Base-by-base conservation (phyloP, 2,329 filamentous ascomycete genomes). In the Ilyonectria destructans region DNA sequence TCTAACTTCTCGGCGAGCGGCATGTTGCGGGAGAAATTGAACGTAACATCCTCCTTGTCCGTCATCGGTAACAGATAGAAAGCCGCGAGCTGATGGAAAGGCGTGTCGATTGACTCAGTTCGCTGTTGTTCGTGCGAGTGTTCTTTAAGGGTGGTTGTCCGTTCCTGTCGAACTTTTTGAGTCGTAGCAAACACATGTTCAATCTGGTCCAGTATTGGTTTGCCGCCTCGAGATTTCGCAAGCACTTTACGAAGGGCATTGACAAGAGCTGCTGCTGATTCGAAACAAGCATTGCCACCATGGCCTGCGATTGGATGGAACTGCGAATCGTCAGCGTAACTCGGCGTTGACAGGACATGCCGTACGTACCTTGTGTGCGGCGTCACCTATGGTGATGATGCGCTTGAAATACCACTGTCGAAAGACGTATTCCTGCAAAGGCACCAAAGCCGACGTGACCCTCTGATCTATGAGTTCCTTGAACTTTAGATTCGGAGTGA, bases 361-460 rank as follows among this genome's bases (percentile, higher is more conserved):
- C 5, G 5, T 26, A 5, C 7, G 12, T 21, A 54, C 80, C 75
- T 84, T 85, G 69, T 85, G 26, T 26, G 26, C 26, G 26, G 26
- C 26, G 67, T 85, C 83, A 0, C 82, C 83, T 19, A 84, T 78
- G 0, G 80, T 75, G 3, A 84, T 74, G 7, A 83, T 79, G 7
- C 83, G 72, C 19, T 79, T 77, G 51, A 78, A 82, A 55, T 81
- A 77, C 79, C 82, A 84, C 45, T 77, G 74, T 12, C 78, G 67
- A n/a, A 82, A 77, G 1, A 82, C 75, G 26, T 80, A 80, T 67
- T 84, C 81, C 58, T 52, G 79, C 2, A 82, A 58, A 0, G 80
- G 74, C 1, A 77, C 79, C n/a, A 84, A 68, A 0, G 75, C 77
- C 4, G 77, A 77, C 2, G 74, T 66, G 4, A 77, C 64, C 9